A percentile compares a stretch with the other conserved stretches of the same genome.
phyloP scores from a whole-genome alignment of 2,329 filamentous ascomycete genomes.

The Fusarium denticulatum region DNA sequence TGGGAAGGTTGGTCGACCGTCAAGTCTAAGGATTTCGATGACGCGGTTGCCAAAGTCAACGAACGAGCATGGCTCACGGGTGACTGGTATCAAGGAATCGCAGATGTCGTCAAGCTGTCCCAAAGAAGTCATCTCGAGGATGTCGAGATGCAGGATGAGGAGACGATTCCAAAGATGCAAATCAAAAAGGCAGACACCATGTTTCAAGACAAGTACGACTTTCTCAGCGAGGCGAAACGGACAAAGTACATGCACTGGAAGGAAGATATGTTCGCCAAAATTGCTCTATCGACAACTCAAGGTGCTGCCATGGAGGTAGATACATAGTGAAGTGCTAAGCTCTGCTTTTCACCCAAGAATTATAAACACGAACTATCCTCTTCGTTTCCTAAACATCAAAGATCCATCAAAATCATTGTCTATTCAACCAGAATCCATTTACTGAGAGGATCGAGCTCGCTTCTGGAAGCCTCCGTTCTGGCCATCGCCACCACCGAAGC shows the following conservation, averaged over 20 bases:
- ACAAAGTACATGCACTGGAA: slow-evolving; percentile 74
- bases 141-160: slow-evolving; percentile 51
- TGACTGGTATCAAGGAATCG: slow-evolving; percentile 72
- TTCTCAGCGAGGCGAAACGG: slow-evolving; percentile 70
- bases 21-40: slow-evolving; percentile 66
- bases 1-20: slow-evolving; percentile 65
- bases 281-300: slow-evolving; percentile 56
- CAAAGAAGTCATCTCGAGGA: slow-evolving; percentile 49
- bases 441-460: slow-evolving; percentile 16
- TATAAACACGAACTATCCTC: slow-evolving; percentile 34
- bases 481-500: slow-evolving; percentile 10
- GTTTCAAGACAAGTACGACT: slow-evolving; percentile 80
- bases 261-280: slow-evolving; percentile 64
- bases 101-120: slow-evolving; percentile 59
- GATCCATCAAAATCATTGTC: slow-evolving; percentile 13
- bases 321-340: slow-evolving; percentile 37
- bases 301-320: slow-evolving; percentile 51
- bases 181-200: slow-evolving; percentile 70
- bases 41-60: slow-evolving; percentile 68
- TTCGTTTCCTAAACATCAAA: slow-evolving; percentile 19
- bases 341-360: slow-evolving; percentile 40
- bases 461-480: slow-evolving; percentile 24
- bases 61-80: slow-evolving; percentile 65
- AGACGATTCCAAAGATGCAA: slow-evolving; percentile 48
- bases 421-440: slow-evolving; percentile 7